Base-by-base conservation (phyloP, 2,329 filamentous ascomycete genomes). In the Fusarium pseudograminearum region DNA sequence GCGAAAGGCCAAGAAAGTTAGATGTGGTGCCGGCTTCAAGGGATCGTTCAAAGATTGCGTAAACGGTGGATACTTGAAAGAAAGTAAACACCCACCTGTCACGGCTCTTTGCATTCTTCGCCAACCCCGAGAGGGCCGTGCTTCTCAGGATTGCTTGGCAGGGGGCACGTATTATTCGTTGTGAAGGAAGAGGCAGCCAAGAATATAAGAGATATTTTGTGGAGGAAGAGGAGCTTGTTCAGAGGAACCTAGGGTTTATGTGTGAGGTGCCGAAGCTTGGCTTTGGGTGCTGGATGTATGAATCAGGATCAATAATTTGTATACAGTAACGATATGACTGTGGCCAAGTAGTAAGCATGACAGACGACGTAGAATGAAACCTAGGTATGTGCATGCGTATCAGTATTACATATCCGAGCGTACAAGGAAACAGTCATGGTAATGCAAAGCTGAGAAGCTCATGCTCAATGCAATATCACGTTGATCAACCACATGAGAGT, bases 81-180 rank as follows among this genome's bases (percentile, higher is more conserved):
- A 40, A 26, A 42, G 55, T 42, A 46, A 45, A 61, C 42, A 64
- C 36, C 42, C 47, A 61, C 55, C 51, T 61, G 61, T 60, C 40
- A 70, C 58, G 58, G 67, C 22, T 54, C 20, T 51, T 46, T 53
- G 56, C 72, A 70, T 74, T 62, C 65, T 61, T 73, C 56, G 67
- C 60, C 30, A 61, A 63, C 70, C 59, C 72, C 72, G 72, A 74
- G 58, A 54, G 61, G 72, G 59, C 68, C 70, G 72, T 71, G 65
- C 58, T 48, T 26, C 36, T 65, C 34, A 54, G 57, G 41, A 54
- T 50, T 40, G 61, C 53, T 61, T 57, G 58, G 53, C 68, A 64
- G 62, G 68, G 67, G 59, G 24, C 15, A 46, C 40, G 30, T 59
- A 28, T 61, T 66, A 48, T 65, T 65, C 24, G 30, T 38, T 33